These are phyloP conservation scores for Tetracladium setigerum DNA, from an alignment of 495 filamentous ascomycete genomes.

Conservation along the genomic window DNA sequence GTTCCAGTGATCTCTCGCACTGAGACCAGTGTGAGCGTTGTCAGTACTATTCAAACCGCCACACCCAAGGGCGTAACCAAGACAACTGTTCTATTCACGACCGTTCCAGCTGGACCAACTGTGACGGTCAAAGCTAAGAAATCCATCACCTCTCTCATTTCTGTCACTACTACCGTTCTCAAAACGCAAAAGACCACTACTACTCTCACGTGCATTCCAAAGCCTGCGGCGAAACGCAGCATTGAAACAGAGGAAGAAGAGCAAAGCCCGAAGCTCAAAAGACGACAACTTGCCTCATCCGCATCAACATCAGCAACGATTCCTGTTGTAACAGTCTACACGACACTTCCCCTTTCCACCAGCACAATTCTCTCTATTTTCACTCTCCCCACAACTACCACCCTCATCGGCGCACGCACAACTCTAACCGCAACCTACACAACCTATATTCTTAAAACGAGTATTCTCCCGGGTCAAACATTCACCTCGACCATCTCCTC, in stretches of 20 bases:
- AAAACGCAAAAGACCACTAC: constrained; percentile 4
- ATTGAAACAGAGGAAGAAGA: too few relatives aligned
- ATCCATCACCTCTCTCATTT: constrained; percentile 1
- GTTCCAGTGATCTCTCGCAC: background rate
- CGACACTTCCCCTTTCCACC: background rate
- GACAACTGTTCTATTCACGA: background rate
- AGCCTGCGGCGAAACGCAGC: background rate
- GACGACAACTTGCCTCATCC: background rate
- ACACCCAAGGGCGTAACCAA: background rate
- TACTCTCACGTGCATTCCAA: background rate
- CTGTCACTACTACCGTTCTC: background rate
- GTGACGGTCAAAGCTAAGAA: constrained; percentile 4
- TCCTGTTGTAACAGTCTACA: background rate
- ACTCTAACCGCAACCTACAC: background rate
- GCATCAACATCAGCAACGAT: background rate
- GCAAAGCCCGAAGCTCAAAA: background rate
- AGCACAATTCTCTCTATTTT: background rate
- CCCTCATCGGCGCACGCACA: background rate
- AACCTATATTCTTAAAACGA: background rate
- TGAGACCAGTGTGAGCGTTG: background rate
- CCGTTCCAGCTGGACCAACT: constrained; percentile 1
- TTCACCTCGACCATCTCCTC: background rate
- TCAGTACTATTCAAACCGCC: background rate
- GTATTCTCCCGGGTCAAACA: background rate
- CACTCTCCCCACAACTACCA: background rate